A percentile compares a stretch with the other conserved stretches of the same genome.
phyloP scores from a whole-genome alignment of 2,329 filamentous ascomycete genomes.

The Sporothrix pallida region DNA sequence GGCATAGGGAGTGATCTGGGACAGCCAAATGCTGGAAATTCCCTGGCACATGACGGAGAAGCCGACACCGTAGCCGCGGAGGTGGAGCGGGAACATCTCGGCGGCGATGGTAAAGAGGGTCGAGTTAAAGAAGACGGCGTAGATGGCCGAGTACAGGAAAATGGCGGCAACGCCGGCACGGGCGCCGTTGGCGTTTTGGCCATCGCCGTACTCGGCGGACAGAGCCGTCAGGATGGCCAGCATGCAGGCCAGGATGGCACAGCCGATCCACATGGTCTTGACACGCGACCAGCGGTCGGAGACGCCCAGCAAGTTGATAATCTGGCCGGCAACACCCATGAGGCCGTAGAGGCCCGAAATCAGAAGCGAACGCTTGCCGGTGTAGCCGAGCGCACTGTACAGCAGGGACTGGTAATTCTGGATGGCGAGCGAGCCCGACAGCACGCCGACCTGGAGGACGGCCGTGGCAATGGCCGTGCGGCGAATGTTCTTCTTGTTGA shows the following conservation, averaged over 20 bases:
- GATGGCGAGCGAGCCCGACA: neutral
- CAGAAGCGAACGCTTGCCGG: neutral
- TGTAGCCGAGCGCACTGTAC: slow-evolving; percentile 14
- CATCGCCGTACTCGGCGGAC: neutral
- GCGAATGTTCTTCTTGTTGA: neutral
- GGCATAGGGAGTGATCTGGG: neutral
- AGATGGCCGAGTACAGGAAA: slow-evolving; percentile 1
- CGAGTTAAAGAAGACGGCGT: slow-evolving; percentile 1
- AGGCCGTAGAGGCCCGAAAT: neutral
- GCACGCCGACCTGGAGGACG: slow-evolving; percentile 25
- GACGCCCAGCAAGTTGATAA: neutral
- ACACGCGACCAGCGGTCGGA: neutral
- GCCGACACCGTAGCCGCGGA: slow-evolving; percentile 2
- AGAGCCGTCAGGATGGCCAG: neutral
- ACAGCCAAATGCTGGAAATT: neutral
- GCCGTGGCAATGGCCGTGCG: slow-evolving; percentile 9
- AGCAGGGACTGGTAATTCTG: slow-evolving; percentile 9
- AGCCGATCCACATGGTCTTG: slow-evolving; percentile 10
- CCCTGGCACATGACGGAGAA: slow-evolving; percentile 7
- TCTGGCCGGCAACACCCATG: neutral
- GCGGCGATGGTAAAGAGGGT: neutral
- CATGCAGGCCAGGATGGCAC: slow-evolving; percentile 9
- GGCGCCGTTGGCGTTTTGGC: neutral
- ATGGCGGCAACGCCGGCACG: neutral
- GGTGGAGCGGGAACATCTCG: slow-evolving; percentile 6